Evolutionary conservation across 345 rosid species (phyloP).

Genomic region (Brassica incana): DNA sequence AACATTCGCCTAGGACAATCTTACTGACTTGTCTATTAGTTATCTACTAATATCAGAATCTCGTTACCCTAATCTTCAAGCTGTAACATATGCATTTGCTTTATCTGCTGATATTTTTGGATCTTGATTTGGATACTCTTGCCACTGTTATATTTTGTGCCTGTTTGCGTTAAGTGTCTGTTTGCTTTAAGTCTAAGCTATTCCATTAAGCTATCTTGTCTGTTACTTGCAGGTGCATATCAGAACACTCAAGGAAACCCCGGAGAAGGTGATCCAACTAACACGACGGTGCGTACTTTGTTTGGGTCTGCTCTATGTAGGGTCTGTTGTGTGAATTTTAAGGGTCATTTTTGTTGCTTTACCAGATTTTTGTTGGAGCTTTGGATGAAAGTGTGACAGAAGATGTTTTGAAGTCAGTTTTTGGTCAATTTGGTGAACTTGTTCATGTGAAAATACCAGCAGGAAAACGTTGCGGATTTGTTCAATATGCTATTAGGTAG

Average conservation of each 20-base stretch:
- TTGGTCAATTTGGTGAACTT: background rate
- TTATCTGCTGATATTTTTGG: background rate
- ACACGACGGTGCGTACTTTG: background rate
- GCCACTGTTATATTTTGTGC: background rate
- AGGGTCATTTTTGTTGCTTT: background rate
- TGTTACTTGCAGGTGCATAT: background rate
- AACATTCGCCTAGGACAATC: background rate
- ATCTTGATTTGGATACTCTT: background rate
- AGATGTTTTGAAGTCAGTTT: background rate
- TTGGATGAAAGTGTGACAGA: background rate
- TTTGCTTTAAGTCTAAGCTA: background rate
- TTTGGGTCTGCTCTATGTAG: background rate
- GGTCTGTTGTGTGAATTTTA: background rate
- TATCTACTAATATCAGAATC: background rate
- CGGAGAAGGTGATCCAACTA: background rate
- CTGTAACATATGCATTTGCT: background rate
- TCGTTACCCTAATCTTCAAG: background rate
- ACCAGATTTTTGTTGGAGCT: constrained; percentile 1
- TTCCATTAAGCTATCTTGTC: background rate
- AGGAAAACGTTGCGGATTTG: constrained; percentile 2
- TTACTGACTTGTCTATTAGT: background rate
- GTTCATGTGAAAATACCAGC: background rate
- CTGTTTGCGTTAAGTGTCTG: background rate
- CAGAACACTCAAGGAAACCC: background rate
- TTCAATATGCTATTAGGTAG: background rate